Base-by-base conservation (phyloP, 169 alveolate species). In the Babesia divergens region DNA sequence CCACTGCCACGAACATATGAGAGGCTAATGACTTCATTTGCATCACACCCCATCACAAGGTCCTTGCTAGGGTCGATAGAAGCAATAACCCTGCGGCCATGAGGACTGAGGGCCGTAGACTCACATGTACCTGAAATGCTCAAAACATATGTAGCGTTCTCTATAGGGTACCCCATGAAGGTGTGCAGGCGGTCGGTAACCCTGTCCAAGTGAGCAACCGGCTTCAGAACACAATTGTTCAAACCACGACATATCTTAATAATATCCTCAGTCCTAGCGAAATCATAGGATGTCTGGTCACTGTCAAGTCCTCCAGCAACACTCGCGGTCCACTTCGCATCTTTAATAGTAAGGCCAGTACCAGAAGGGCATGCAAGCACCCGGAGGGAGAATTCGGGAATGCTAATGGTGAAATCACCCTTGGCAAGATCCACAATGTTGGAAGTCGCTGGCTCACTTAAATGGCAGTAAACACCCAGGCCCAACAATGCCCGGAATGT, bases 1-100 rank as follows among this genome's bases (percentile, higher is more conserved):
- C 85, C 79, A 37, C 60, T 81, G 4, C 69, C 80, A 22, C 85
- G 69, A 22, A 70, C 54, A 65, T 32, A 38, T n/a, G 85, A 76
- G 18, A 65, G 56, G 65, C 35, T 34, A 22, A 76, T 76, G 55
- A 65, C 67, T 32, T 76, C 85, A 20, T 64, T 81, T 26, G 65
- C 81, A 22, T 65, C 44, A 28, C 85, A 76, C n/a, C 82, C 80
- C 53, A 76, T 38, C 20, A 59, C 67, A 11, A 76, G 34, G 47
- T 76, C 67, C 35, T 11, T 28, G 62, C 16, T 50, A 26, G 60
- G 37, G 72, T 44, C 67, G 31, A 76, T 60, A 43, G 71, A 32
- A 18, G 69, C 77, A 14, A 58, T 49, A 52, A 56, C 62, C 38
- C 49, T 38, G 29, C 82, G 65, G 18, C 85, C 85, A 9, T 34